phyloP scores from a whole-genome alignment of 2,329 filamentous ascomycete species.

The Nigrospora oryzae region DNA sequence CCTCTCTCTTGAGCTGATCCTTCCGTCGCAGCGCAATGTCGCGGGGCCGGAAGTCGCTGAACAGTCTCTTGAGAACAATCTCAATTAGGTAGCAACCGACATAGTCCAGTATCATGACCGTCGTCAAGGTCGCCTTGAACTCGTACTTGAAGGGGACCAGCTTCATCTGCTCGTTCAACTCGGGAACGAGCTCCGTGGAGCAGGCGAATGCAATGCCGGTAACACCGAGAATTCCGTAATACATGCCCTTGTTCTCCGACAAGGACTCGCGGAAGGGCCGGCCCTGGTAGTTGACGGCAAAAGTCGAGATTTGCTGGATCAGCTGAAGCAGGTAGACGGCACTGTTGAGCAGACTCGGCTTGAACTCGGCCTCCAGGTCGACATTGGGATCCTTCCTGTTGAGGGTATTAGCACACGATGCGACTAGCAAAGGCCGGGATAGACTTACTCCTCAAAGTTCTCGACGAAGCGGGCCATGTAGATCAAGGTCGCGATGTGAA shows the following conservation, averaged over 20 bases:
- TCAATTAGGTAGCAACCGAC: constrained; percentile 81
- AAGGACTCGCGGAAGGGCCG: constrained; percentile 95
- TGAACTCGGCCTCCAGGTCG: constrained; percentile 91
- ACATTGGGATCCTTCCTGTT: constrained; percentile 48
- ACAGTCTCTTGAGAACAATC: constrained; percentile 72
- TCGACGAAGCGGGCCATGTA: constrained; percentile 91
- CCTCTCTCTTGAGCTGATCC: constrained; percentile 77
- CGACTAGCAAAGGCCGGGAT: not conserved
- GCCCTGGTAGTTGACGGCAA: constrained; percentile 98
- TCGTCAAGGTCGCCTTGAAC: constrained; percentile 82
- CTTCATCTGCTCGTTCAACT: constrained; percentile 88
- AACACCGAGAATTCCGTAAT: constrained; percentile 87
- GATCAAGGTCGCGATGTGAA: constrained; percentile 89
- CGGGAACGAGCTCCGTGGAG: constrained; percentile 89
- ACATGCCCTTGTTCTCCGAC: constrained; percentile 95
- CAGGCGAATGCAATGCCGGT: constrained; percentile 87
- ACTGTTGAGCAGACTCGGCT: constrained; percentile 88
- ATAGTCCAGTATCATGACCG: constrained; percentile 82
- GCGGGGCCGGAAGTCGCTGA: constrained; percentile 87
- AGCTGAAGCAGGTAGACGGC: constrained; percentile 95
- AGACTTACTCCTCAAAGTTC: constrained; percentile 69
- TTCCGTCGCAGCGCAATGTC: constrained; percentile 83
- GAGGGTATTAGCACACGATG: constrained; percentile 13
- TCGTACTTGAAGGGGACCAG: constrained; percentile 83
- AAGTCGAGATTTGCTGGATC: constrained; percentile 98